phyloP scores from a whole-genome alignment of 23 red algal genomes.

The Pyropia haitanensis region DNA sequence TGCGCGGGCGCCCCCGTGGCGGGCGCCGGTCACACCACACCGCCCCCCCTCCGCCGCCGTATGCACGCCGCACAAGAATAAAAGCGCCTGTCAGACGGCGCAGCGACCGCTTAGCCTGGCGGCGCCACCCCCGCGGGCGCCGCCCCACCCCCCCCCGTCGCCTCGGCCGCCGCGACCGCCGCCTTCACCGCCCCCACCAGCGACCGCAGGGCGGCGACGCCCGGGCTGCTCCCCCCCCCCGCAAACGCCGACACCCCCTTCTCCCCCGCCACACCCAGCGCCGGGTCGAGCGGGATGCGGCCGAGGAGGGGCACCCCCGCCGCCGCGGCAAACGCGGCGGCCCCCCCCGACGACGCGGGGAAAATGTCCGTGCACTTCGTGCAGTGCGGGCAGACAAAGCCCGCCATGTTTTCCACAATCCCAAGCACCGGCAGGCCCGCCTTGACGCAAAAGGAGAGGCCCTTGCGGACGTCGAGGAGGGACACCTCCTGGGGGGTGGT shows the following conservation, averaged over 20 bases:
- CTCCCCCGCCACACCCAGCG: constrained; percentile 54
- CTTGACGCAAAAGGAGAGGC: constrained; percentile 83
- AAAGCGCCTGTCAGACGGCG: no score
- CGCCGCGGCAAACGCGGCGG: constrained; percentile 52
- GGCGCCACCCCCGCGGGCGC: neutral
- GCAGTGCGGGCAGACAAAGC: constrained; percentile 81
- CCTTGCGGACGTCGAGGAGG: constrained; percentile 88
- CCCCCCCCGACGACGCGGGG: constrained; percentile 70
- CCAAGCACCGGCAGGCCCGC: constrained; percentile 60
- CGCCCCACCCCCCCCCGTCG: neutral
- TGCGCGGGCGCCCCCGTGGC: no score
- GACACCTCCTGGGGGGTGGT: constrained; percentile 95
- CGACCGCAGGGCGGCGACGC: constrained; percentile 18
- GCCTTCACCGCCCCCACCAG: constrained; percentile 22
- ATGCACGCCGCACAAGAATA: no score
- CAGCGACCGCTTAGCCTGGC: no score
- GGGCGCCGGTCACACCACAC: no score
- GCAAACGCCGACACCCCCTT: constrained; percentile 44
- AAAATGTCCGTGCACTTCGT: constrained; percentile 75
- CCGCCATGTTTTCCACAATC: constrained; percentile 97
- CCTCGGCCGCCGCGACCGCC: constrained; percentile 12
- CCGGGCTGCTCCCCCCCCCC: neutral
- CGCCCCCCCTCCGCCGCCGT: no score
- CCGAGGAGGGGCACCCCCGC: constrained; percentile 63
- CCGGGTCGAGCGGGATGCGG: constrained; percentile 77